Percentiles rank a stretch among this genome's conserved stretches.
Evolutionary conservation across 208 protist genomes (phyloP).

Genomic region (Leishmania tarentolae): DNA sequence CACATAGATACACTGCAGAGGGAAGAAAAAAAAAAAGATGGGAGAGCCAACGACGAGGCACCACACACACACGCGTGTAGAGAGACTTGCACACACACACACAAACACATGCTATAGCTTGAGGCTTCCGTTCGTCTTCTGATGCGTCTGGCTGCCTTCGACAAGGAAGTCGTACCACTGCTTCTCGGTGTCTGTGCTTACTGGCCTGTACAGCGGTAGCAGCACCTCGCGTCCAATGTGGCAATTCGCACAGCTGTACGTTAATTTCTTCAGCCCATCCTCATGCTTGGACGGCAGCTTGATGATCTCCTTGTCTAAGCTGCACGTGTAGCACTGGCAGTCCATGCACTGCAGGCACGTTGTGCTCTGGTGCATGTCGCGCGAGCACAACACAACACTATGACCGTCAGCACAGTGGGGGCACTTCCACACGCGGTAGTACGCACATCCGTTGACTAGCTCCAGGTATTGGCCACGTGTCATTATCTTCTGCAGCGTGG

Average conservation of each 20-base stretch:
- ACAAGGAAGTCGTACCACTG: slow-evolving; percentile 86
- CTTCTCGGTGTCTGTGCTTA: slow-evolving; percentile 68
- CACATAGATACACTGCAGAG: not conserved
- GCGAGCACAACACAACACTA: slow-evolving; percentile 67
- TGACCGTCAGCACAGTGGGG: slow-evolving; percentile 59
- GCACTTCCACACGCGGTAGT: slow-evolving; percentile 87
- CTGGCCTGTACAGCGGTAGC: slow-evolving; percentile 72
- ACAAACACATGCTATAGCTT: slow-evolving; percentile 40
- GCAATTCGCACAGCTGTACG: slow-evolving; percentile 85
- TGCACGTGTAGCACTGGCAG: slow-evolving; percentile 87
- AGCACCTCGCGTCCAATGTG: slow-evolving; percentile 71
- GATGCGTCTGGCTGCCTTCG: slow-evolving; percentile 60
- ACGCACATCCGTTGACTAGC: slow-evolving; percentile 71
- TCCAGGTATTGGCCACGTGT: slow-evolving; percentile 78
- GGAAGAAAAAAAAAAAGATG: not conserved
- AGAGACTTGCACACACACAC: not conserved
- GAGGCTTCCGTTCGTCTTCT: slow-evolving; percentile 48
- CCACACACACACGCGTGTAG: not conserved
- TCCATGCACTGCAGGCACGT: slow-evolving; percentile 86
- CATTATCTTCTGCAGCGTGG: slow-evolving; percentile 62
- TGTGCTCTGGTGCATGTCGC: slow-evolving; percentile 82
- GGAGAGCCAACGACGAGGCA: not conserved
- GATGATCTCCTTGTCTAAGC: slow-evolving; percentile 70
- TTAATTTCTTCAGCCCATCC: slow-evolving; percentile 79
- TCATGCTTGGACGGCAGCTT: slow-evolving; percentile 81